Base-by-base conservation (phyloP, 2,329 filamentous ascomycete species). In the Xylaria sp. region DNA sequence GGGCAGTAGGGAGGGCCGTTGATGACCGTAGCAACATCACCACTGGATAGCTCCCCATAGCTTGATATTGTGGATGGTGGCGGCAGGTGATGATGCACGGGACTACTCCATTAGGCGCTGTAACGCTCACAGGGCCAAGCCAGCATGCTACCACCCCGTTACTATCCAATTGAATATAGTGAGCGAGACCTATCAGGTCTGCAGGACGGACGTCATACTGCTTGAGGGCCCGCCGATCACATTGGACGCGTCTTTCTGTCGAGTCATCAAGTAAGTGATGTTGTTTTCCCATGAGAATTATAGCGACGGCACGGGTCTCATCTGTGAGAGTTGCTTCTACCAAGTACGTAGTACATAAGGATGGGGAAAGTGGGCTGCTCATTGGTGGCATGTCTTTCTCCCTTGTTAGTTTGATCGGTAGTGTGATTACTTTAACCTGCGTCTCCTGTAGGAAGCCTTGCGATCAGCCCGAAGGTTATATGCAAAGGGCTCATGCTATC, bases 131-230 rank as follows among this genome's bases (percentile, higher is more conserved):
- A 42, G 44, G 51, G 60, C 63, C 23, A n/a, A 53, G 32, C 48
- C 48, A 53, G 51, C 57, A 47, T 61, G 50, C 58, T 57, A 50
- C 60, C 35, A 8, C 54, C 35, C 32, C 6, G 53, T 40, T n/a
- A 29, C 37, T 29, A 21, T 29, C 55, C 55, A 58, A 44, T 58
- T 58, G 23, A 40, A 21, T 48, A 12, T 48, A 32, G 27, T 8
- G 27, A 18, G 40, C n/a, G 16, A 60, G 42, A 23, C 25, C 40
- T 32, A 21, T 42, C 54, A 23, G 23, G 35, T 16, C 51, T 62
- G 65, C 59, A 63, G 51, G 59, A 53, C 13, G 16, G 63, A 70
- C 68, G 68, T 70, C 68, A 70, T 70, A 60, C 18, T 62, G 27
- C 54, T 21, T 61, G n/a, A 35, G 13, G 62, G 61, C 27, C 59